Evolutionary conservation across 441 rosid species (phyloP), one percentile per base, ranked within the genome.

Genomic region (Mallotus japonicus): DNA sequence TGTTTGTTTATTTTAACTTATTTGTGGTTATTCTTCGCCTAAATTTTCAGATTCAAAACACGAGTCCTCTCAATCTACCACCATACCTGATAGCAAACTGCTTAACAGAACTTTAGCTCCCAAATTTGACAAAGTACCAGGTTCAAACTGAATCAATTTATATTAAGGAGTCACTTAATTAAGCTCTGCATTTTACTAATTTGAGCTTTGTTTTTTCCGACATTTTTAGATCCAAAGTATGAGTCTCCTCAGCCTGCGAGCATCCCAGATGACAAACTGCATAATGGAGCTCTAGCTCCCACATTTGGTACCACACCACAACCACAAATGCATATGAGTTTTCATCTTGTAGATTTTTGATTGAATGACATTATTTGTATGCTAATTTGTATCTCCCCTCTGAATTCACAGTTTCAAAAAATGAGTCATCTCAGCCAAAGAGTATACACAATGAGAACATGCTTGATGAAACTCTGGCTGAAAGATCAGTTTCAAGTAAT

Each of bases 161-260:
- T 0, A 57, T 57, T 9, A 50, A 12, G 16, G 59, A 53, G 16
- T 53, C 20, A 15, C 19, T 17, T 28, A 28, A 3, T 28, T 28
- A 28, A 28, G 32, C 14, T 57, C 6, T 3, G 11, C 12, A 24
- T 19, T 10, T n/a, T 59, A 15, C 22, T 15, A 19, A 28, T 59
- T 59, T 32, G 6, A 9, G 3, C 32, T 28, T 28, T 28, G 0
- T 14, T 70, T 44, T 8, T 9, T 28, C 40, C 42, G 7, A 12
- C 32, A 13, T 70, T 15, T 70, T 40, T 42, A 73, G 76, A 34
- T n/a, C 37, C 66, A 28, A 49, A 32, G 47, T 28, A 47, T 15
- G 17, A 73, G 63, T 49, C 51, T 7, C 49, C 71, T 49, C 58
- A 32, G 0, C 59, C 65, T 46, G 28, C 20, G 32, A 73, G 50